A percentile compares a stretch with the other conserved stretches of the same genome.
Evolutionary conservation across 495 filamentous ascomycete genomes (phyloP).

Genomic region (Penicillium mononematosum): DNA sequence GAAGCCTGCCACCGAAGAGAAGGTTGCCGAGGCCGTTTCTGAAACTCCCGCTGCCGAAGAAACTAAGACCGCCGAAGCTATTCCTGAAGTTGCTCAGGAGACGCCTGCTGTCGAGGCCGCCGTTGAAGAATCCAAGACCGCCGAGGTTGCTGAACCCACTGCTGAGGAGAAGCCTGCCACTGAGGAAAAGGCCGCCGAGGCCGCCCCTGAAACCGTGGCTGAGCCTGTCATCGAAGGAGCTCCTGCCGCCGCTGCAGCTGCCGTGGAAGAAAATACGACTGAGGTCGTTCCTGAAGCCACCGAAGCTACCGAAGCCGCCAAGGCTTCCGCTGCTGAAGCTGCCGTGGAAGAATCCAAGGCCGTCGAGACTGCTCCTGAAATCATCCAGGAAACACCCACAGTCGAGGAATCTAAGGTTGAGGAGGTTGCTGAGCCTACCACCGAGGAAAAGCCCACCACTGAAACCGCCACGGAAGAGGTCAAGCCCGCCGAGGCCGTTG

Average conservation of each 20-base stretch:
- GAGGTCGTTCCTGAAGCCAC: not conserved
- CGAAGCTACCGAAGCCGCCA: not conserved
- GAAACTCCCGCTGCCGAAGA: constrained; percentile 12
- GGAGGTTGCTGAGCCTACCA: constrained; percentile 10
- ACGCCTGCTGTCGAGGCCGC: constrained; percentile 5
- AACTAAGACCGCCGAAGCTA: not conserved
- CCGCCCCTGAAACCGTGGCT: not conserved
- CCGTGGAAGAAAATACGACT: not conserved
- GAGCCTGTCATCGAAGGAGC: not conserved
- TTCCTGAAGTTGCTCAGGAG: not conserved
- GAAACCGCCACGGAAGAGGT: constrained; percentile 1
- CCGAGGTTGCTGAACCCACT: not conserved
- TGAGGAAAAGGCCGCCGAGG: constrained; percentile 2
- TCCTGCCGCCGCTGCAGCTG: not conserved
- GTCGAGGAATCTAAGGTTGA: constrained; percentile 16
- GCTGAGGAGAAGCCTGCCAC: not conserved
- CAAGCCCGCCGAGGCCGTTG: not conserved
- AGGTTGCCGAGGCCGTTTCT: constrained; percentile 3
- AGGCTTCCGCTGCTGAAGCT: constrained; percentile 1
- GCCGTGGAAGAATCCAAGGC: not conserved
- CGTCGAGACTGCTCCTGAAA: not conserved
- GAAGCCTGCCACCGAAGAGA: constrained; percentile 8
- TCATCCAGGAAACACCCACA: constrained; percentile 14
- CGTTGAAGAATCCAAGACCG: constrained; percentile 3
- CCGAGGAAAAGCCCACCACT: constrained; percentile 17